Conservation (phyloP, 495 filamentous ascomycete species). For the Cairneyella variabilis region DNA sequence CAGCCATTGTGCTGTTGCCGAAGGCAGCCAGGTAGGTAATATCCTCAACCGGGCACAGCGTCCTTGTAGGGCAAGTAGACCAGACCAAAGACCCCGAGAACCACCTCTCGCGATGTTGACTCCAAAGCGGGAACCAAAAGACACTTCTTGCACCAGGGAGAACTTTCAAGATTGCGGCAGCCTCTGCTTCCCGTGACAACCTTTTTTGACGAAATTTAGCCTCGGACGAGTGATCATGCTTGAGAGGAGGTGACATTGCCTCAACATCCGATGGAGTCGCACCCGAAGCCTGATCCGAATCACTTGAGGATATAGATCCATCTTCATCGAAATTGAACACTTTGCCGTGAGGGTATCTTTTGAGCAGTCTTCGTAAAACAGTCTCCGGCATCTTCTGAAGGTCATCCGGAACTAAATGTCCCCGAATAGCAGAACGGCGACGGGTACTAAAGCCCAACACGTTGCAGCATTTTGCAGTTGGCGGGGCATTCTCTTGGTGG, state of each 20-base stretch:
- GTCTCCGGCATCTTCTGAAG: slow-evolving; percentile 29
- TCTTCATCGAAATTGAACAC: slow-evolving; percentile 39
- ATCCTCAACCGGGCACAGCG: slow-evolving; percentile 43
- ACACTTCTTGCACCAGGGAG: slow-evolving; percentile 52
- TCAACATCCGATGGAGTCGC: slow-evolving; percentile 7
- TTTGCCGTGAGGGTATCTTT: slow-evolving; percentile 35
- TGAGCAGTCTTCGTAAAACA: slow-evolving; percentile 33
- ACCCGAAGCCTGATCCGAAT: slow-evolving; percentile 25
- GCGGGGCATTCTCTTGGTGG: slow-evolving; percentile 14
- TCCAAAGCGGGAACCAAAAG: slow-evolving; percentile 64
- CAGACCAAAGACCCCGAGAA: slow-evolving; percentile 65
- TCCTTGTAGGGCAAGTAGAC: slow-evolving; percentile 41
- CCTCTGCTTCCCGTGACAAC: slow-evolving; percentile 19
- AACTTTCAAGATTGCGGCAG: slow-evolving; percentile 19
- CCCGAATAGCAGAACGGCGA: slow-evolving; percentile 19
- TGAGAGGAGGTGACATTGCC: background rate
- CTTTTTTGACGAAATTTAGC: slow-evolving; percentile 20
- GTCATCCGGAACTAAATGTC: slow-evolving; percentile 18
- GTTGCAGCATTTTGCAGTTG: slow-evolving; percentile 21
- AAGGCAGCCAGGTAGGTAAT: slow-evolving; percentile 52
- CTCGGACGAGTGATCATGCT: slow-evolving; percentile 1
- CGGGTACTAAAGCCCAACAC: slow-evolving; percentile 26
- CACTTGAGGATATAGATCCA: slow-evolving; percentile 28
- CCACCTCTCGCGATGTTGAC: slow-evolving; percentile 65
- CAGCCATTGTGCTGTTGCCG: slow-evolving; percentile 49